Conservation (phyloP, 768 basidiomycete genomes). For the Tulasnella sp. region DNA sequence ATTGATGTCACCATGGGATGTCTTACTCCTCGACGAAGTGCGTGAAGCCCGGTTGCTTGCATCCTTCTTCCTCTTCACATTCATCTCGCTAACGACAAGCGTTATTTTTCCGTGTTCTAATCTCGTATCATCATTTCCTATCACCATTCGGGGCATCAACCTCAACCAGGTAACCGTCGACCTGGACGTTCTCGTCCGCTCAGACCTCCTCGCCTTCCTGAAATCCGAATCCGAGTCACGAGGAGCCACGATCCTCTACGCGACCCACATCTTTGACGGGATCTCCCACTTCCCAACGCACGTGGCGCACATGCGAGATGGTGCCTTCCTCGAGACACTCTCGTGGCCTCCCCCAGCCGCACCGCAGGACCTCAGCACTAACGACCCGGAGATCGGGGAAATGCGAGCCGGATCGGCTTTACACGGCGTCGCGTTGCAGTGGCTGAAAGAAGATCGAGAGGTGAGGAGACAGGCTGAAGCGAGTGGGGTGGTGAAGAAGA, state of each 20-base stretch:
- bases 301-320: slow-evolving; percentile 84
- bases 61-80: neutral
- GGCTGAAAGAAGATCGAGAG: slow-evolving; percentile 80
- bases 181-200: slow-evolving; percentile 89
- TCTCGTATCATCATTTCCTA: neutral
- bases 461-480: slow-evolving; percentile 52
- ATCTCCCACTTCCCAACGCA: slow-evolving; percentile 88
- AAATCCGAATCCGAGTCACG: slow-evolving; percentile 70
- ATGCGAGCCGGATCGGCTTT: slow-evolving; percentile 35
- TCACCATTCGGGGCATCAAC: neutral
- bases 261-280: slow-evolving; percentile 96
- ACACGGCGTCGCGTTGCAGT: slow-evolving; percentile 69
- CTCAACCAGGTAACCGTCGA: slow-evolving; percentile 80
- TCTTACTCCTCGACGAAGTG: slow-evolving; percentile 91
- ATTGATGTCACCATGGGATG: slow-evolving; percentile 89
- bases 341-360: slow-evolving; percentile 62
- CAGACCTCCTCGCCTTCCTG: slow-evolving; percentile 83
- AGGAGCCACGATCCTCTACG: slow-evolving; percentile 85
- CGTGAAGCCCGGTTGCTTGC: neutral
- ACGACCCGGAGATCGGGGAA: slow-evolving; percentile 8
- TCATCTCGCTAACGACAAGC: neutral
- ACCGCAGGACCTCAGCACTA: slow-evolving; percentile 23
- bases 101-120: neutral
- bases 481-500: slow-evolving; percentile 43
- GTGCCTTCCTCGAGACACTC: slow-evolving; percentile 48